A percentile compares a stretch with the other conserved stretches of the same genome.
Evolutionary conservation across 495 filamentous ascomycete genomes (phyloP).

Genomic region (Aspergillus leporis): DNA sequence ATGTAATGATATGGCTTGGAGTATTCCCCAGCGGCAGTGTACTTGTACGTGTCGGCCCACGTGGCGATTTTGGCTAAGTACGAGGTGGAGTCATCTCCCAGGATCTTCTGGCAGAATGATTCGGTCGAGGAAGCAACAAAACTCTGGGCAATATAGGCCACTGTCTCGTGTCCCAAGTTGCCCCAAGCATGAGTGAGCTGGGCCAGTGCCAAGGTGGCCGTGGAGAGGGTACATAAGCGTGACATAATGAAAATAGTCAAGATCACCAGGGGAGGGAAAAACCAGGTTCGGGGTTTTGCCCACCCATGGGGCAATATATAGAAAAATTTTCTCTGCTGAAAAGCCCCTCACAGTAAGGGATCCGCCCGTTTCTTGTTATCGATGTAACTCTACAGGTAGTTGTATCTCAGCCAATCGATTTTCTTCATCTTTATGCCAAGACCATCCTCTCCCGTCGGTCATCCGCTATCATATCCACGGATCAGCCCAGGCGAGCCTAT

Average conservation of each 20-base stretch:
- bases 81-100: constrained; percentile 48
- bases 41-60: constrained; percentile 62
- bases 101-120: constrained; percentile 47
- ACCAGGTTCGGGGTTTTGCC: too few species aligned
- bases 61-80: constrained; percentile 61
- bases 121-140: constrained; percentile 44
- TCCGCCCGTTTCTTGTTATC: too few species aligned
- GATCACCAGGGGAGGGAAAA: too few species aligned
- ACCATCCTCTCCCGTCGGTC: too few species aligned
- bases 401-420: too few species aligned
- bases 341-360: too few species aligned
- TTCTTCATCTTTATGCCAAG: too few species aligned
- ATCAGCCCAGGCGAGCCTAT: too few species aligned
- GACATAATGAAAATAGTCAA: neutral
- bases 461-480: too few species aligned
- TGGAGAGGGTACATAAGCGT: neutral
- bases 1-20: constrained; percentile 53
- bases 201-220: neutral
- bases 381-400: too few species aligned
- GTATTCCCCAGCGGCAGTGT: constrained; percentile 52
- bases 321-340: too few species aligned
- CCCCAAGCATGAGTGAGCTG: constrained; percentile 45
- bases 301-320: too few species aligned
- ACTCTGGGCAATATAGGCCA: constrained; percentile 55
- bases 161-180: constrained; percentile 55